These are phyloP conservation scores for Glutinoglossum americanum DNA, from an alignment of 495 filamentous ascomycete genomes.

Conservation along the genomic window DNA sequence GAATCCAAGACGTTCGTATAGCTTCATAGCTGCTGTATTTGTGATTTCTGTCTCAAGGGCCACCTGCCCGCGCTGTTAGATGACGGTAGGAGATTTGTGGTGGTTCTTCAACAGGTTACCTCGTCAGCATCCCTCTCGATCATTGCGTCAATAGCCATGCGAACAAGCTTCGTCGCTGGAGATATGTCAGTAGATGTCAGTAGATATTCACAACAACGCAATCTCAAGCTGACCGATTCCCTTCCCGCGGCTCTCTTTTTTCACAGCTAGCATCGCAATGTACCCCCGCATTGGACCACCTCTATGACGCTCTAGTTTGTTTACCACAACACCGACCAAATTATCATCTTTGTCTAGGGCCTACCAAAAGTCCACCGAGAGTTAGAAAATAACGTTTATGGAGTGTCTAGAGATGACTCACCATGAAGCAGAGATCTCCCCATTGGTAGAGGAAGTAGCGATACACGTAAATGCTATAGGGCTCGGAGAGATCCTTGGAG, in stretches of 20 bases:
- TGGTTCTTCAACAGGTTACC: constrained; percentile 12
- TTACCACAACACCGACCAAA: constrained; percentile 80
- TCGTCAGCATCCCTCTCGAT: constrained; percentile 66
- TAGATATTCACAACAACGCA: neutral
- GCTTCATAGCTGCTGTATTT: constrained; percentile 73
- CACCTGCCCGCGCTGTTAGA: constrained; percentile 26
- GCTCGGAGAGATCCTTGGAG: constrained; percentile 90
- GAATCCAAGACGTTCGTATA: constrained; percentile 90
- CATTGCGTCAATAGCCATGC: constrained; percentile 88
- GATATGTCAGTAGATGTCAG: neutral
- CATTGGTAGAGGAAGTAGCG: constrained; percentile 97
- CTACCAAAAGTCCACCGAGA: constrained; percentile 16
- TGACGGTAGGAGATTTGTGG: neutral
- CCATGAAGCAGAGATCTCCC: constrained; percentile 89
- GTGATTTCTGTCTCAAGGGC: constrained; percentile 93
- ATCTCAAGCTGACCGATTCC: constrained; percentile 33
- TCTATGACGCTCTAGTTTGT: constrained; percentile 77
- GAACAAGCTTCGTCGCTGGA: constrained; percentile 62
- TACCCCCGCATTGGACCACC: constrained; percentile 74
- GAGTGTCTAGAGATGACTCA: constrained; percentile 13
- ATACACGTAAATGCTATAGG: constrained; percentile 99
- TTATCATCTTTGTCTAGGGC: constrained; percentile 36
- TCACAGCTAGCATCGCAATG: constrained; percentile 93
- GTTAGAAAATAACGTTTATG: constrained; percentile 11
- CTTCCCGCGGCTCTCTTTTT: constrained; percentile 50